Evolutionary conservation across 306 rosid species (phyloP), one percentile per base, ranked within the genome.

Genomic region (Castanea crenata): DNA sequence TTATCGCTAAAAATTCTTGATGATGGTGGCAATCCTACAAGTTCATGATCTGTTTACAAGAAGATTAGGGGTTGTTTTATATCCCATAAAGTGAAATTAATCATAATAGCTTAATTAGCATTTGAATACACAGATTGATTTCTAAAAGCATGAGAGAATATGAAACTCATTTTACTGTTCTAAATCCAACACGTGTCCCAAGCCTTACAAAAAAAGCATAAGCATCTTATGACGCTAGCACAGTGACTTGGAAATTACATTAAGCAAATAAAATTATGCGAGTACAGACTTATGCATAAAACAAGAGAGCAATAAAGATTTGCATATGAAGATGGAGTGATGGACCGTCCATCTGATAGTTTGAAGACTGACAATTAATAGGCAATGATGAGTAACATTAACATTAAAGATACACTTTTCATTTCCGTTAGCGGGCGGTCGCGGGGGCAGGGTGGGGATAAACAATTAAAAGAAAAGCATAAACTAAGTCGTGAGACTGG

Each of bases 371-470:
- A 78, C 67, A 75, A 64, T 38, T 80, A 76, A 73, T 78, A 80
- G 76, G 79, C 75, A 84, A 79, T 59, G 57, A 29, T 63, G 54
- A 57, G 51, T 86, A 80, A 70, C 86, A 2, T 27, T 86, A 80
- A 70, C 86, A 2, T 27, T 70, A 69, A 65, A 68, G 80, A 69
- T 56, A 71, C 81, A 74, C 81, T 55, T 73, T 81, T 71, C 74
- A 85, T 82, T 83, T 80, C 46, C 46, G 7, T 38, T 38, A 11
- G 46, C 11, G 2, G 44, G 2, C 2, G 46, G 46, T 38, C 85
- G 74, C 55, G 27, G 62, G 76, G 74, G 77, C 35, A 15, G 23
- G 74, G 71, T 38, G 46, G 46, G 11, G 46, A 38, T 38, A 56
- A 71, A 73, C 76, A 38, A 71, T 69, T 68, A 63, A 73, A 16